Base-by-base conservation (phyloP, 306 rosid species). In the Gastrolobium villosum region DNA sequence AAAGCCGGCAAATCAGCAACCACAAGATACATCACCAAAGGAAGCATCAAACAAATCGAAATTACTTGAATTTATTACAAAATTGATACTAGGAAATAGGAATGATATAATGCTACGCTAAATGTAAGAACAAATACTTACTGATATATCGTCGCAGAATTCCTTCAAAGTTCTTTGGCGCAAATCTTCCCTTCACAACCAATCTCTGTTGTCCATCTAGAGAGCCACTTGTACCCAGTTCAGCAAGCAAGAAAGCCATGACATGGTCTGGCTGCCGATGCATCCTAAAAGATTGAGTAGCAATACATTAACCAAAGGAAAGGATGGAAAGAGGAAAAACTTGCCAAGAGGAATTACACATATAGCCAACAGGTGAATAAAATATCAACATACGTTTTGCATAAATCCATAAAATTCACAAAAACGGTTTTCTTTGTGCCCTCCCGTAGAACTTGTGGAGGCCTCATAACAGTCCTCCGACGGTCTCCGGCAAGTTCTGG, bases 361-460 rank as follows among this genome's bases (percentile, higher is more conserved):
- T 3, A 34, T 54, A 69, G 32, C 36, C 4, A 65, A 52, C 35
- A 52, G 57, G 43, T 15, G 43, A 44, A 67, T 5, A 44, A 56
- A 7, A 40, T 35, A 75, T 37, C 26, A 79, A 67, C 90, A 60
- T 88, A 88, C 92, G 91, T 73, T 86, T 93, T 93, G 91, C 98
- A 93, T 7, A 93, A 86, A 77, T 93, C 98, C 96, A 93, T 93
- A 84, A 93, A 93, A 71, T 93, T 93, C 77, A 90, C 98, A 69
- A 93, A 93, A 14, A 93, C 98, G 35, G 98, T 91, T 91, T 93
- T 93, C 90, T 93, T 93, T 69, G 98, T 93, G 83, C 98, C 98
- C 71, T 93, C 98, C 74, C 98, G 96, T 72, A 93, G 96, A 81
- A 93, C 98, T 85, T 93, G 96, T 13, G 96, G 98, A 84, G 98